These are phyloP conservation scores for Citrus unshiu DNA, from an alignment of 345 rosid species.

Conservation along the genomic window DNA sequence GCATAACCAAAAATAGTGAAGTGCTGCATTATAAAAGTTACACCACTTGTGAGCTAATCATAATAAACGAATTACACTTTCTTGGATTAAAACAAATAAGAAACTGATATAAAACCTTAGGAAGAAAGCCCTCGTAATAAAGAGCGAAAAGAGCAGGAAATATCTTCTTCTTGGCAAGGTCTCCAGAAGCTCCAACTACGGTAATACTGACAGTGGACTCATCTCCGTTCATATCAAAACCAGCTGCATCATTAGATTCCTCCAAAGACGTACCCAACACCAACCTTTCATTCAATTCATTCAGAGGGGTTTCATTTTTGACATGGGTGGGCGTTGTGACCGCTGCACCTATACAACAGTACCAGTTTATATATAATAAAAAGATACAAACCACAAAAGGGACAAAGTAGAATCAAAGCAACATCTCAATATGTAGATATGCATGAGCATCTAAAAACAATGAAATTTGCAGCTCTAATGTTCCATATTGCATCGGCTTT, in stretches of 20 bases:
- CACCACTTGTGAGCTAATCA: background rate
- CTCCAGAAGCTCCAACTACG: constrained; percentile 98
- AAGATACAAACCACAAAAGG: background rate
- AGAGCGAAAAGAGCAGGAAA: constrained; percentile 98
- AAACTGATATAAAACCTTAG: constrained; percentile 53
- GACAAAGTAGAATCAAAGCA: background rate
- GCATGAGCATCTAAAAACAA: background rate
- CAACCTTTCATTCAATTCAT: constrained; percentile 45
- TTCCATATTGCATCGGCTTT: background rate
- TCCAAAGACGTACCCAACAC: constrained; percentile 37
- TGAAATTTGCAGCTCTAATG: background rate
- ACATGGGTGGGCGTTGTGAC: constrained; percentile 38
- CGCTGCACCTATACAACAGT: constrained; percentile 48
- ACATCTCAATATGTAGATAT: background rate
- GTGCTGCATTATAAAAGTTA: constrained; percentile 48
- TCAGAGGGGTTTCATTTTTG: constrained; percentile 37
- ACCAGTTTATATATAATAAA: background rate
- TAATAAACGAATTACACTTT: background rate
- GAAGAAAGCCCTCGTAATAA: constrained; percentile 92
- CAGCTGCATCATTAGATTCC: constrained; percentile 35
- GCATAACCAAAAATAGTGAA: constrained; percentile 92
- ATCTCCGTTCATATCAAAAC: constrained; percentile 36
- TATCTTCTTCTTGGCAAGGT: constrained; percentile 99
- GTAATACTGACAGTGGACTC: constrained; percentile 86
- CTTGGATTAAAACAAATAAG: constrained; percentile 3